phyloP scores from a whole-genome alignment of 345 rosid genomes.

The Eucalyptus coolabah region DNA sequence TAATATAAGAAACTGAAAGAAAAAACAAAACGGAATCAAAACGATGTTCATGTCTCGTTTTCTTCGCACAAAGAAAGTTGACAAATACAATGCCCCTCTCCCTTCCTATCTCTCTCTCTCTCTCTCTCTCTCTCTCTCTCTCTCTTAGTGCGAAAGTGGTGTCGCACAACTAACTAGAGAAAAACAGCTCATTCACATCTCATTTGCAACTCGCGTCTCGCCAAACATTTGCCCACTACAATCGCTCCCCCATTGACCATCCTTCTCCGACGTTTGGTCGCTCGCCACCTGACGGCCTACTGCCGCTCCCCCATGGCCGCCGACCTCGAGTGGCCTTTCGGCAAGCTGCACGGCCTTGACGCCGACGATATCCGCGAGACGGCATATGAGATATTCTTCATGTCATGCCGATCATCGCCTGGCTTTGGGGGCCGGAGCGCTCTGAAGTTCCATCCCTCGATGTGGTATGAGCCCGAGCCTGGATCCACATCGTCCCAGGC shows the following conservation, averaged over 20 bases:
- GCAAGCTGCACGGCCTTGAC: slow-evolving; percentile 38
- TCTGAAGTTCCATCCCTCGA: slow-evolving; percentile 45
- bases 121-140: background rate
- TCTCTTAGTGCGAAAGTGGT: background rate
- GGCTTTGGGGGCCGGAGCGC: slow-evolving; percentile 75
- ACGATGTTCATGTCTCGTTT: background rate
- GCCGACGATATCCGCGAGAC: slow-evolving; percentile 66
- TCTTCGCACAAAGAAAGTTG: background rate
- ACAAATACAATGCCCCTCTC: background rate
- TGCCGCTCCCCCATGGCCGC: slow-evolving; percentile 13
- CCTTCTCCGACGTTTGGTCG: slow-evolving; percentile 1
- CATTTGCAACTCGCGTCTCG: background rate
- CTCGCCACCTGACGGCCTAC: slow-evolving; percentile 25
- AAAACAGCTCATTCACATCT: background rate
- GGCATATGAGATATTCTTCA: slow-evolving; percentile 87
- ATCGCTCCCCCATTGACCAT: background rate
- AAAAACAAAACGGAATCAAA: background rate
- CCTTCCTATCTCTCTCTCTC: background rate
- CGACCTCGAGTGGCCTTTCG: slow-evolving; percentile 77
- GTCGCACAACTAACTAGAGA: background rate
- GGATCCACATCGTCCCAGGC: background rate
- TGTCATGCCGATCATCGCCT: slow-evolving; percentile 74
- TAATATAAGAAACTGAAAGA: background rate
- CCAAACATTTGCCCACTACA: background rate
- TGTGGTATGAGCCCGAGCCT: background rate